Evolutionary conservation across 176 grass and related monocot species (phyloP).

Genomic region (Avena atlantica): DNA sequence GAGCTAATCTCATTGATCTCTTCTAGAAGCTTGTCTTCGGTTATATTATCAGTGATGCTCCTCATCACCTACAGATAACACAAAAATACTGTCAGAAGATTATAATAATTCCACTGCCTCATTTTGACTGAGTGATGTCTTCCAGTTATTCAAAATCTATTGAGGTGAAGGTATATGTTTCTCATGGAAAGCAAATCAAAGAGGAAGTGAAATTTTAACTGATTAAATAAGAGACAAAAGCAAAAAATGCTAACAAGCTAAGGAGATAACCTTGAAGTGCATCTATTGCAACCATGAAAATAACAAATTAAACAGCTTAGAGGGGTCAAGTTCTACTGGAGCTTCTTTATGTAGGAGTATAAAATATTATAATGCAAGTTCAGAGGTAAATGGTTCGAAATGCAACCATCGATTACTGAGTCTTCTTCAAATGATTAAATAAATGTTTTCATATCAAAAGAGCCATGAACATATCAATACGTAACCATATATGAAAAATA

Average conservation of each 20-base stretch:
- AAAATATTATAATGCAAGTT: background rate
- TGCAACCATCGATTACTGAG: constrained; percentile 1
- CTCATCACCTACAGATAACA: constrained; percentile 69
- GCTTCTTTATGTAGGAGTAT: background rate
- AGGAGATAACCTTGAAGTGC: background rate
- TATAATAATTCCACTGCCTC: background rate
- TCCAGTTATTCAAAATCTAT: background rate
- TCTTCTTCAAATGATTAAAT: constrained; percentile 7
- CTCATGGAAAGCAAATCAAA: background rate
- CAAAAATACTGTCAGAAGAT: constrained; percentile 25
- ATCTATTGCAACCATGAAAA: background rate
- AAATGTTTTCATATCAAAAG: constrained; percentile 16
- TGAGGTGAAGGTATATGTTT: background rate
- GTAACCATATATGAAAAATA: background rate
- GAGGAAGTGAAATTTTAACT: background rate
- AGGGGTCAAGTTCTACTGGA: background rate
- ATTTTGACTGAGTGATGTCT: background rate
- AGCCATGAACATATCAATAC: constrained; percentile 16
- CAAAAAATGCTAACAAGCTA: background rate
- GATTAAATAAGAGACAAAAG: background rate
- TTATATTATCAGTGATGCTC: constrained; percentile 92
- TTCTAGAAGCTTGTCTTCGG: constrained; percentile 76
- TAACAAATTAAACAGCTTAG: background rate
- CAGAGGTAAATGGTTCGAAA: constrained; percentile 8
- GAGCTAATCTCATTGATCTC: constrained; percentile 70